phyloP scores from a whole-genome alignment of 306 rosid species.

The apple (Malus domestica) region ASM211411v1 NC_041803.1:10672501-10673000 shows the following conservation, averaged over 20 bases:
- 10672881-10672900: not conserved
- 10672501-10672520: conserved; percentile 1
- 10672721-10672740: not conserved
- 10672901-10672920: not conserved
- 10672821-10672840: not conserved
- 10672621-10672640: conserved; percentile 75
- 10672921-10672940: not conserved
- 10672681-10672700: conserved; percentile 7
- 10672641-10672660: conserved; percentile 86
- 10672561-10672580: not conserved
- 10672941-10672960: not conserved
- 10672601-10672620: conserved; percentile 42
- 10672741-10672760: not conserved
- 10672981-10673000: not conserved
- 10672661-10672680: conserved; percentile 37
- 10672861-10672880: not conserved
- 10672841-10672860: not conserved
- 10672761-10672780: not conserved
- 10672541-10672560: not conserved
- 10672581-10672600: conserved; percentile 4
- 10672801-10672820: not conserved
- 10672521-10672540: conserved; percentile 13
- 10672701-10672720: not conserved
- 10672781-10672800: not conserved
- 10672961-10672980: not conserved